These are phyloP conservation scores for Aspergillus sp. DNA, from an alignment of 2,329 filamentous ascomycete genomes.

Conservation along the genomic window DNA sequence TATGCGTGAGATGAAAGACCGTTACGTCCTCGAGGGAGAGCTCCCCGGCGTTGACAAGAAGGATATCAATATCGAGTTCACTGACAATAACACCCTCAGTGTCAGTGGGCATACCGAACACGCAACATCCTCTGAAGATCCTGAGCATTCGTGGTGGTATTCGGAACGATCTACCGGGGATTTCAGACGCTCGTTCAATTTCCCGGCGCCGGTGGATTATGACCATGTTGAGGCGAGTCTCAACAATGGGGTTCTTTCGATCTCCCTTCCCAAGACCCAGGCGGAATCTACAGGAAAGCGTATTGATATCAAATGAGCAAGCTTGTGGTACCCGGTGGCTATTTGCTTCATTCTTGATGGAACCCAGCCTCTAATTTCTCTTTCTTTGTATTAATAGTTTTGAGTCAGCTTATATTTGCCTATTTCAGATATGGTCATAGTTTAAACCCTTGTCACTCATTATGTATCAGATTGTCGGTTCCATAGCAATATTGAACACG, in stretches of 20 bases:
- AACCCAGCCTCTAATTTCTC: no score
- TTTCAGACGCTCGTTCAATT: constrained; percentile 59
- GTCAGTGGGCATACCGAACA: constrained; percentile 45
- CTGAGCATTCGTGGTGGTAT: constrained; percentile 54
- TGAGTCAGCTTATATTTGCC: no score
- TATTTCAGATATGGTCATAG: no score
- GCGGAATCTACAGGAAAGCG: neutral
- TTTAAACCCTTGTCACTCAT: no score
- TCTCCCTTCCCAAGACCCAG: constrained; percentile 54
- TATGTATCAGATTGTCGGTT: no score
- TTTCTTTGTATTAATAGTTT: no score
- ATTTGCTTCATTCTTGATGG: no score
- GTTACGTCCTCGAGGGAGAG: constrained; percentile 49
- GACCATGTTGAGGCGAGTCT: constrained; percentile 60
- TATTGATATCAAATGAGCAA: neutral
- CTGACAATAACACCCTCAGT: constrained; percentile 46
- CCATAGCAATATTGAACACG: no score
- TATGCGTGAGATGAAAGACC: constrained; percentile 42
- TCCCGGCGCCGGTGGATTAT: constrained; percentile 57
- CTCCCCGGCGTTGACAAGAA: constrained; percentile 48
- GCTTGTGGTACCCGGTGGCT: no score
- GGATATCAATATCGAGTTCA: constrained; percentile 48
- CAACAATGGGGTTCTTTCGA: constrained; percentile 59
- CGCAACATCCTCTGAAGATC: constrained; percentile 16
- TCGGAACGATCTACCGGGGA: constrained; percentile 58